phyloP scores from a whole-genome alignment of 2,329 filamentous ascomycete genomes.

The Madurella mycetomatis region DNA sequence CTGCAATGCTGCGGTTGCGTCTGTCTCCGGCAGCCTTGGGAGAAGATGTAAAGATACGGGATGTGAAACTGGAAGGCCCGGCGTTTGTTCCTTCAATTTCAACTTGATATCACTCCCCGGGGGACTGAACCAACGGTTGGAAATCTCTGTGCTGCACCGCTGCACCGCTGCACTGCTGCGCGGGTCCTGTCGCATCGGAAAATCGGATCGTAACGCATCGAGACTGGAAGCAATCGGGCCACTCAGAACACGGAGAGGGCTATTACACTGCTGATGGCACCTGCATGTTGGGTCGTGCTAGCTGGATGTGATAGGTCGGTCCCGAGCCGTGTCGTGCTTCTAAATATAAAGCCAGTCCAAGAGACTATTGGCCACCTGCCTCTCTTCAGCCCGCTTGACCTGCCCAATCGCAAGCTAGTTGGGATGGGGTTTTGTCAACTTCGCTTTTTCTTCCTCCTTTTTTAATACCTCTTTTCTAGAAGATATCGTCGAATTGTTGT shows the following conservation, averaged over 20 bases:
- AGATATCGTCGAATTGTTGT: no score
- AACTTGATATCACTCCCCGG: no score
- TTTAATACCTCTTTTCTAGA: no score
- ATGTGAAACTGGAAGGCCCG: no score
- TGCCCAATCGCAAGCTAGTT: slow-evolving; percentile 1
- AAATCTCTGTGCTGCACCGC: neutral
- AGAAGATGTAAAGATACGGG: neutral
- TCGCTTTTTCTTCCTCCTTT: neutral
- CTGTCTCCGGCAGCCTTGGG: no score
- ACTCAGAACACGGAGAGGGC: neutral
- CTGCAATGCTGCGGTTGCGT: slow-evolving; percentile 2
- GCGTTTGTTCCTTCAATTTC: no score
- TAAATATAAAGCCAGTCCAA: slow-evolving; percentile 13
- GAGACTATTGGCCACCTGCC: slow-evolving; percentile 9
- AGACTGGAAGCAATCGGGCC: slow-evolving; percentile 3
- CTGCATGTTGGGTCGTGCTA: neutral
- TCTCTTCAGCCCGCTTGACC: neutral
- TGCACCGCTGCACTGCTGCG: neutral
- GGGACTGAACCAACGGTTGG: neutral
- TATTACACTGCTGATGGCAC: neutral
- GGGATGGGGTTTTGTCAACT: neutral
- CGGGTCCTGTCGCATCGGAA: neutral
- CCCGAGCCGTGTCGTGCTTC: slow-evolving; percentile 15
- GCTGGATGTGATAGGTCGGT: slow-evolving; percentile 2
- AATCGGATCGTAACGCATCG: slow-evolving; percentile 3